Conservation (phyloP, 805 yeast species). For the Komagataella pseudopastoris region DNA sequence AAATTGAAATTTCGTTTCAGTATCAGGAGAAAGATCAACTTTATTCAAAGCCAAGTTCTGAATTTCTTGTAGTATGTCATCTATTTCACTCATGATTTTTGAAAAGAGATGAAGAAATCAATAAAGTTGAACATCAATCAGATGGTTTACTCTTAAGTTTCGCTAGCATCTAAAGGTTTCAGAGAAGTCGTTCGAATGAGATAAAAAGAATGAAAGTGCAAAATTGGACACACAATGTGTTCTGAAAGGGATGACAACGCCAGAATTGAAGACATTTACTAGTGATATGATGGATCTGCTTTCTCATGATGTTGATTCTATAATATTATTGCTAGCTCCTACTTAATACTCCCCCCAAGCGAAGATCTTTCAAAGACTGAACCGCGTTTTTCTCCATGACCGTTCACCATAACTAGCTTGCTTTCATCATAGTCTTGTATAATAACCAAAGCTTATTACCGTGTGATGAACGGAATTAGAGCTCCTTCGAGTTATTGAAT, state of each 20-base stretch:
- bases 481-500: too few species aligned
- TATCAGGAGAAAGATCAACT: conserved; percentile 3
- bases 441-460: too few species aligned
- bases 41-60: not conserved
- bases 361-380: too few species aligned
- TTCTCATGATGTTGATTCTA: too few species aligned
- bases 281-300: too few species aligned
- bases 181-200: not conserved
- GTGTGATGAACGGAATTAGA: too few species aligned
- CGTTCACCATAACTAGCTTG: too few species aligned
- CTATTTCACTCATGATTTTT: not conserved
- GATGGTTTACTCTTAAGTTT: not conserved
- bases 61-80: not conserved
- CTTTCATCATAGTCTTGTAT: too few species aligned
- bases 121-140: not conserved
- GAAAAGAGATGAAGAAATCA: not conserved
- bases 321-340: too few species aligned
- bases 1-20: conserved; percentile 4
- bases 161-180: not conserved
- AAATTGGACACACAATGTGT: not conserved
- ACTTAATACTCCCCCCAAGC: too few species aligned
- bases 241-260: not conserved
- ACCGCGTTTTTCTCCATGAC: too few species aligned
- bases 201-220: not conserved
- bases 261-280: not conserved